These are phyloP conservation scores for Lentinula sp. DNA, from an alignment of 768 basidiomycete genomes.

Conservation along the genomic window DNA sequence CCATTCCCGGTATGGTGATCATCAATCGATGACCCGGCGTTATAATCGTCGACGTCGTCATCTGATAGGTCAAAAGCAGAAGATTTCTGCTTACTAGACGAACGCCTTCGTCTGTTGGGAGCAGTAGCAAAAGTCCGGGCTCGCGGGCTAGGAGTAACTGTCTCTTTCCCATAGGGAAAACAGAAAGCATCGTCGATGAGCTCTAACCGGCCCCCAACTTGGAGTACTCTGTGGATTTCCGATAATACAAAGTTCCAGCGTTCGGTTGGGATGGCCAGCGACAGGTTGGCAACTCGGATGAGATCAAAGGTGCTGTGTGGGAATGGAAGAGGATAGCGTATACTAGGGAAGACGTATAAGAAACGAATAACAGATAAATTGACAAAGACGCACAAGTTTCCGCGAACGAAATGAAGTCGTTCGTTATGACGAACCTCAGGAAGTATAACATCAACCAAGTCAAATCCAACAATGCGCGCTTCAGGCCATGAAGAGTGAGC, in stretches of 20 bases:
- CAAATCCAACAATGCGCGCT: conserved; percentile 58
- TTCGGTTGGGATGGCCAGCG: conserved; percentile 52
- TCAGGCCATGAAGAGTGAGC: conserved; percentile 59
- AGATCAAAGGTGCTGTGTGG: conserved; percentile 58
- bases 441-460: conserved; percentile 46
- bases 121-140: not conserved
- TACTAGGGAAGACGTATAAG: conserved; percentile 23
- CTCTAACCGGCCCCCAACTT: conserved; percentile 59
- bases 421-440: conserved; percentile 28
- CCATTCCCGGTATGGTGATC: not conserved
- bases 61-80: not conserved
- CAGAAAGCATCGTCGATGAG: conserved; percentile 67
- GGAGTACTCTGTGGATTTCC: conserved; percentile 60
- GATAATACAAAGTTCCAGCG: conserved; percentile 54
- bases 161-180: conserved; percentile 48
- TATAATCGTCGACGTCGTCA: not conserved
- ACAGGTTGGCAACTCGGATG: conserved; percentile 67
- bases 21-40: not conserved
- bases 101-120: not conserved
- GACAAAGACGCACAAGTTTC: conserved; percentile 56
- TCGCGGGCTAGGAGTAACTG: conserved; percentile 2
- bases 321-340: conserved; percentile 57
- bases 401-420: conserved; percentile 48
- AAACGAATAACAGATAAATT: not conserved
- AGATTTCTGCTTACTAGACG: not conserved